Percentiles rank a stretch among this genome's conserved stretches.
Conservation (phyloP, 441 rosid genomes). For the Omphalea diandra region DNA sequence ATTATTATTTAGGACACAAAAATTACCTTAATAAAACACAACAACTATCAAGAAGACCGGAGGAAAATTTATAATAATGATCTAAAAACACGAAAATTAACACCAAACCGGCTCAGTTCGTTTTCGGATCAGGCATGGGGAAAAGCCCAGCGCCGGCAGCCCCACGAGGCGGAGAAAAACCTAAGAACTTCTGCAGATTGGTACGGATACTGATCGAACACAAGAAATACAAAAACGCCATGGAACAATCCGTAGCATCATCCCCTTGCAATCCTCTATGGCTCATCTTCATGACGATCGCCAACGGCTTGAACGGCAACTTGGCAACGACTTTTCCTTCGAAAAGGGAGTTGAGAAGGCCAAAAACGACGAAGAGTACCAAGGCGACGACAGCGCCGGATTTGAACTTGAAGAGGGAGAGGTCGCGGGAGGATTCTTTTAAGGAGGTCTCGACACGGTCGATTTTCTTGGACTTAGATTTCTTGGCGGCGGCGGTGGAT, state of each 20-base stretch:
- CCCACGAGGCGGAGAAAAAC: slow-evolving; percentile 89
- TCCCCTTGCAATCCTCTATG: slow-evolving; percentile 77
- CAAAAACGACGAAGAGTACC: slow-evolving; percentile 77
- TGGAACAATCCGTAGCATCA: slow-evolving; percentile 84
- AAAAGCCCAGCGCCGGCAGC: slow-evolving; percentile 74
- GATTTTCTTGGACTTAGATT: slow-evolving; percentile 80
- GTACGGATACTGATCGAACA: slow-evolving; percentile 91
- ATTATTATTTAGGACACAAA: slow-evolving; percentile 1
- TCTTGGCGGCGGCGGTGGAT: slow-evolving; percentile 49
- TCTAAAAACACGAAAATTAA: not conserved
- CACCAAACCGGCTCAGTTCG: slow-evolving; percentile 43
- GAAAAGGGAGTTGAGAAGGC: slow-evolving; percentile 73
- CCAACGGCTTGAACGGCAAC: slow-evolving; percentile 78
- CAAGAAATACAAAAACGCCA: slow-evolving; percentile 80
- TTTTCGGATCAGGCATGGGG: slow-evolving; percentile 89
- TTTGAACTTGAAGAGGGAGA: slow-evolving; percentile 90
- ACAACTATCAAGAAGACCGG: not conserved
- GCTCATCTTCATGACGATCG: slow-evolving; percentile 85
- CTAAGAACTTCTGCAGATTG: slow-evolving; percentile 86
- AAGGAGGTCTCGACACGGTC: slow-evolving; percentile 80
- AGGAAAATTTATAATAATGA: not conserved
- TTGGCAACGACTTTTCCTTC: slow-evolving; percentile 91
- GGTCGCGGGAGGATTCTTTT: slow-evolving; percentile 78
- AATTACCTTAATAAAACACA: not conserved
- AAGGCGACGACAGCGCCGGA: slow-evolving; percentile 90